Evolutionary conservation across 1,139 yeast species (phyloP).

Genomic region (Debaryomyces sp.): DNA sequence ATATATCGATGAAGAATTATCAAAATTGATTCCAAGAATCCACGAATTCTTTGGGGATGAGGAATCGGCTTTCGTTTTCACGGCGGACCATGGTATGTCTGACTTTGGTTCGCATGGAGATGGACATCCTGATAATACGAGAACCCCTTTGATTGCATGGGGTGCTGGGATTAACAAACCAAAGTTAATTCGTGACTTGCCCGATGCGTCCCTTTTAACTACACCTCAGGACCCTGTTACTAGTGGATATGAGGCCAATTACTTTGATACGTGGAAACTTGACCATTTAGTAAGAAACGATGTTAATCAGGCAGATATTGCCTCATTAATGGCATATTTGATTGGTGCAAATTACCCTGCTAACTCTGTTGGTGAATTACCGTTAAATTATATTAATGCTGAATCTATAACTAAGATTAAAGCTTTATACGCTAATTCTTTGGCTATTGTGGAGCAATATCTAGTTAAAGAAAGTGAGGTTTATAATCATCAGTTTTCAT

Average conservation of each 20-base stretch:
- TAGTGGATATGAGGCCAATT: slow-evolving; percentile 55
- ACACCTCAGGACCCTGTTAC: slow-evolving; percentile 41
- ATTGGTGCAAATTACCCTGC: slow-evolving; percentile 90
- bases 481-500: slow-evolving; percentile 65
- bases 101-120: slow-evolving; percentile 99
- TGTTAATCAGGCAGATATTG: slow-evolving; percentile 95
- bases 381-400: slow-evolving; percentile 70
- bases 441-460: slow-evolving; percentile 86
- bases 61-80: slow-evolving; percentile 86
- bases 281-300: slow-evolving; percentile 76
- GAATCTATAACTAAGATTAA: slow-evolving; percentile 58
- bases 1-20: slow-evolving; percentile 75
- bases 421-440: slow-evolving; percentile 80
- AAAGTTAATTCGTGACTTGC: slow-evolving; percentile 24
- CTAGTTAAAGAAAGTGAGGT: slow-evolving; percentile 81
- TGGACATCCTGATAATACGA: slow-evolving; percentile 96
- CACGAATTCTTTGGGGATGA: slow-evolving; percentile 80
- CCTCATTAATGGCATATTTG: slow-evolving; percentile 89
- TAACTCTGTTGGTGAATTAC: slow-evolving; percentile 94
- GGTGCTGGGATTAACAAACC: slow-evolving; percentile 94
- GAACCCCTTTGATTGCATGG: slow-evolving; percentile 97
- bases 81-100: slow-evolving; percentile 99
- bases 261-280: slow-evolving; percentile 77
- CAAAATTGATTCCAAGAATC: slow-evolving; percentile 63
- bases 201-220: slow-evolving; percentile 33